Percentiles rank a stretch among this genome's conserved stretches.
Conservation (phyloP, 352 stramenopile genomes). For the Sclerospora graminicola region DNA sequence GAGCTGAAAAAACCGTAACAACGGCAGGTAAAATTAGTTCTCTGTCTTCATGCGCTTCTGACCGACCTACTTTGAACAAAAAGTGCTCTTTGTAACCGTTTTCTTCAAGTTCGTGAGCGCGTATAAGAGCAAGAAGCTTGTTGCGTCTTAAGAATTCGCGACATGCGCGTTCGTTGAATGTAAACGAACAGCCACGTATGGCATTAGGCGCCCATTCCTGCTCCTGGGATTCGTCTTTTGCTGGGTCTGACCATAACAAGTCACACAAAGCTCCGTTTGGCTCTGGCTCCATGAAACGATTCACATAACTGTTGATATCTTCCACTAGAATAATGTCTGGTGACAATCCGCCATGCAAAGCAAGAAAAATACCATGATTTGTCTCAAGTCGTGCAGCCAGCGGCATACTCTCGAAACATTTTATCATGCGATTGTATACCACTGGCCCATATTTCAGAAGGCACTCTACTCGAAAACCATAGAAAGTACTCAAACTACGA, state of each 20-base stretch:
- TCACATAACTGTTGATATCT: slow-evolving; percentile 63
- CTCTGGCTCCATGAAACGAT: slow-evolving; percentile 74
- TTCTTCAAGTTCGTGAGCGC: slow-evolving; percentile 73
- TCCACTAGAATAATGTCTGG: slow-evolving; percentile 58
- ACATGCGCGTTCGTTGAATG: slow-evolving; percentile 61
- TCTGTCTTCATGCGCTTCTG: slow-evolving; percentile 8
- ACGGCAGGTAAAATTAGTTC: slow-evolving; percentile 33
- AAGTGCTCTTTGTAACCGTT: slow-evolving; percentile 73
- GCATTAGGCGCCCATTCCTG: slow-evolving; percentile 50
- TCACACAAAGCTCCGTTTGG: slow-evolving; percentile 94
- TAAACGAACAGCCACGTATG: slow-evolving; percentile 70
- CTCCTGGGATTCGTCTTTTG: slow-evolving; percentile 68
- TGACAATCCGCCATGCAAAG: slow-evolving; percentile 65
- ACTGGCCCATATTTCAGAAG: slow-evolving; percentile 63
- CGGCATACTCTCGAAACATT: slow-evolving; percentile 79
- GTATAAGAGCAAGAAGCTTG: slow-evolving; percentile 57
- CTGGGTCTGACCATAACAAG: slow-evolving; percentile 98
- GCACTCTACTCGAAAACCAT: slow-evolving; percentile 99
- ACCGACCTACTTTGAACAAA: slow-evolving; percentile 7
- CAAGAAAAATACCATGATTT: slow-evolving; percentile 45
- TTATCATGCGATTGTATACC: slow-evolving; percentile 74
- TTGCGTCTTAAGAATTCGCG: slow-evolving; percentile 59
- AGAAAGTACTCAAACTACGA: slow-evolving; percentile 98
- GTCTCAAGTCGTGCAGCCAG: slow-evolving; percentile 58
- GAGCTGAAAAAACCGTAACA: slow-evolving; percentile 76